A percentile compares a stretch with the other conserved stretches of the same genome.
Evolutionary conservation across 305 asterid species (phyloP).

Genomic region (Fraxinus paxiana): DNA sequence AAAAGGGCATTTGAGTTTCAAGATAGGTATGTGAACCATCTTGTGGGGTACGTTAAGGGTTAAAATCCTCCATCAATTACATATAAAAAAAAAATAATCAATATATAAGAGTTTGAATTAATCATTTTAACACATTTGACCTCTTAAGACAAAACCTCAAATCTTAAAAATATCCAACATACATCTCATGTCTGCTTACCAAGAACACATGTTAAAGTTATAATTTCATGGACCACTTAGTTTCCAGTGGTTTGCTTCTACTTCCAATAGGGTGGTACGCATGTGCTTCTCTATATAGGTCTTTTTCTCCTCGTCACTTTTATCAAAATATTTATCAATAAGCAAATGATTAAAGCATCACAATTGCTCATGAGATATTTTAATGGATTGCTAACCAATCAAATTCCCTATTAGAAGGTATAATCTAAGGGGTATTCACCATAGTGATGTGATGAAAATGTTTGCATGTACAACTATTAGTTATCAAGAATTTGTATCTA

Average conservation of each 20-base stretch:
- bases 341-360: conserved; percentile 37
- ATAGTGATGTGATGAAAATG: conserved; percentile 11
- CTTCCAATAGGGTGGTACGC: conserved; percentile 54
- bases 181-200: background rate
- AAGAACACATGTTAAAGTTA: conserved; percentile 25
- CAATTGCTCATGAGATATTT: conserved; percentile 15
- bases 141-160: background rate
- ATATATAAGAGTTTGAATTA: background rate
- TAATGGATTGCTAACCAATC: conserved; percentile 16
- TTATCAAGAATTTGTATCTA: conserved; percentile 8
- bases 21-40: background rate
- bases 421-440: conserved; percentile 2
- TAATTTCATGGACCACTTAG: conserved; percentile 43
- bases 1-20: background rate
- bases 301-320: conserved; percentile 14
- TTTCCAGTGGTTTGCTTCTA: conserved; percentile 27
- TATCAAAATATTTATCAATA: conserved; percentile 22
- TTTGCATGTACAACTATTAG: background rate
- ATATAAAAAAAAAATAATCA: too few relatives aligned
- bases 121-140: background rate
- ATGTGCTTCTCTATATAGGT: conserved; percentile 52
- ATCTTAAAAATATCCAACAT: background rate
- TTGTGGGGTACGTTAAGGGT: background rate
- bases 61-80: background rate
- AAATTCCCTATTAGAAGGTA: background rate